phyloP scores from a whole-genome alignment of 257 asterid genomes.

The Lycium barbarum region DNA sequence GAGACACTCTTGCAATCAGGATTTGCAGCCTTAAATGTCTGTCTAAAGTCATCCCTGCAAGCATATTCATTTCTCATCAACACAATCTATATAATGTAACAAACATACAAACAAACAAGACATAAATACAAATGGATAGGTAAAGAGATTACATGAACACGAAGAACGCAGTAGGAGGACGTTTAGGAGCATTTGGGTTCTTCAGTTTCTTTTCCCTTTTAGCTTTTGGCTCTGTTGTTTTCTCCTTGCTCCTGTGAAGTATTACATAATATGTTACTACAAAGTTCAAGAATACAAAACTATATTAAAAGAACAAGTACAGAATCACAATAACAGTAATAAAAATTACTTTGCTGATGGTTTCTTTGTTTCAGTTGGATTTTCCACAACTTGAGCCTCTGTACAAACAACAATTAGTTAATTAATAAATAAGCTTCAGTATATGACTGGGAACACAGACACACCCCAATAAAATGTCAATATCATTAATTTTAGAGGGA shows the following conservation, averaged over 20 bases:
- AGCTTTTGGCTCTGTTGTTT: conserved; percentile 48
- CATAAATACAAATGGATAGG: no score
- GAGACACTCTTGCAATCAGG: conserved; percentile 72
- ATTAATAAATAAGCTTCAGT: no score
- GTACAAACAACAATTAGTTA: background rate
- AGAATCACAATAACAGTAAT: background rate
- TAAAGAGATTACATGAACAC: conserved; percentile 62
- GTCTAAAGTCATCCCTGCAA: conserved; percentile 75
- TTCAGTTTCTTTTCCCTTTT: conserved; percentile 59
- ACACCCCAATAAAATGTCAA: background rate
- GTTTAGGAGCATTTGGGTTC: conserved; percentile 60
- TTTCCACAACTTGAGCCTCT: conserved; percentile 74
- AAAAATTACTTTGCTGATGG: conserved; percentile 53
- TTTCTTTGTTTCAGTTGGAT: conserved; percentile 57
- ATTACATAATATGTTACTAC: background rate
- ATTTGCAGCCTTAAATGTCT: conserved; percentile 68
- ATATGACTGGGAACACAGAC: no score
- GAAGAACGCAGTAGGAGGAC: conserved; percentile 85
- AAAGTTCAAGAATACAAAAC: background rate
- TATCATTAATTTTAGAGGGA: background rate
- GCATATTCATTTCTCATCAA: background rate
- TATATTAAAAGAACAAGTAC: background rate
- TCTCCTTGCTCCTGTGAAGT: conserved; percentile 56
- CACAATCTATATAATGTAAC: no score
- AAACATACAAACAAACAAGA: background rate